Base-by-base conservation (phyloP, 768 basidiomycete species). In the Mycena galopus region DNA sequence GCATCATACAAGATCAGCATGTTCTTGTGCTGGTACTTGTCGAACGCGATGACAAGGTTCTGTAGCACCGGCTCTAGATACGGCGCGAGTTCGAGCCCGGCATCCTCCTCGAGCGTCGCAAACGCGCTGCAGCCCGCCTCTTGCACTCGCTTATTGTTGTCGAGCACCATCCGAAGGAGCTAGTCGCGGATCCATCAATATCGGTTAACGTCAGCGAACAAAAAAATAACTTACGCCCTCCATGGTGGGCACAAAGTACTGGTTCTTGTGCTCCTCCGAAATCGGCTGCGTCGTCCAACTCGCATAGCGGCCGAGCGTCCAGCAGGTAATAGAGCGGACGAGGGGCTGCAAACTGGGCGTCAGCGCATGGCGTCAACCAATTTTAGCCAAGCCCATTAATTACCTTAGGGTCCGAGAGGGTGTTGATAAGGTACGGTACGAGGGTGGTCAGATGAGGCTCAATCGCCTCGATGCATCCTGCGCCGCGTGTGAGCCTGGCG, bases 1-100 rank as follows among this genome's bases (percentile, higher is more conserved):
- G 98, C 98, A 78, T 99, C 98, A 79, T 99, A 99, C 35, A 99
- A 85, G 71, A 99, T 99, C 75, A 99, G 89, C 89, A 99, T 93
- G 81, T 99, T 99, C 88, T 99, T 99, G 83, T 98, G 97, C 80
- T 99, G 98, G 82, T 99, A 99, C 84, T 98, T 98, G 68, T 94
- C 91, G 82, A 99, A 99, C 1, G 98, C 98, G 74, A 95, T 91
- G 42, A 99, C 97, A 64, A 99, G 87, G 82, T 98, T 98, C 65
- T 94, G 92, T 69, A 99, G 86, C 64, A 99, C 95, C 4, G 97
- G 97, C 77, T 97, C 96, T 19, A 99, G 91, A 84, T 94, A 99
- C 2, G 98, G 98, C 14, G 91, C 93, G 62, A 99, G 90, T 76
- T 94, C 93, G 3, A 88, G 78, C 2, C 96, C 97, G 7, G 98